These are phyloP conservation scores for Boechera stricta DNA, from an alignment of 345 rosid species.

Conservation along the genomic window DNA sequence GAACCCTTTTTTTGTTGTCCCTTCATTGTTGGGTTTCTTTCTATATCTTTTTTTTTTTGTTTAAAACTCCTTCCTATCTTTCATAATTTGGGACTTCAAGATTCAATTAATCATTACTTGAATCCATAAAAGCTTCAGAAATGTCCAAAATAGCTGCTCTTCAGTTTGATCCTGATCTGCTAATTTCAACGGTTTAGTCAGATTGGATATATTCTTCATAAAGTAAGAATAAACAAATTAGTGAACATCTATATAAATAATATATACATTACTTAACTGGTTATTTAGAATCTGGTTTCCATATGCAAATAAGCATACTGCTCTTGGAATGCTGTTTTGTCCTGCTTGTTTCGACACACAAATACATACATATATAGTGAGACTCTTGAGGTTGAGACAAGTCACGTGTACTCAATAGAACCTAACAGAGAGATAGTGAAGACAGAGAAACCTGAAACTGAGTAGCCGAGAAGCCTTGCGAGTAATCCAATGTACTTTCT, in stretches of 20 bases:
- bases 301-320: conserved; percentile 40
- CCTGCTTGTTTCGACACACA: conserved; percentile 33
- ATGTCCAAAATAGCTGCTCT: conserved; percentile 34
- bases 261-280: conserved; percentile 21
- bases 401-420: conserved; percentile 35
- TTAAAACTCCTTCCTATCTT: neutral
- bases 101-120: conserved; percentile 21
- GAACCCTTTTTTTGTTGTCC: neutral
- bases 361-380: conserved; percentile 11
- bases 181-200: conserved; percentile 16
- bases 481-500: conserved; percentile 63
- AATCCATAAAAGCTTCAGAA: conserved; percentile 33
- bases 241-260: neutral
- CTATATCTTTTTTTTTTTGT: neutral
- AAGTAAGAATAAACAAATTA: conserved; percentile 28
- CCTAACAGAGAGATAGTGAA: conserved; percentile 9
- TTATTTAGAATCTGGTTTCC: conserved; percentile 34
- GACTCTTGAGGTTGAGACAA: conserved; percentile 34
- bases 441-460: conserved; percentile 59
- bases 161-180: conserved; percentile 16
- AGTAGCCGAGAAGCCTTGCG: conserved; percentile 73
- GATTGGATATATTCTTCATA: neutral
- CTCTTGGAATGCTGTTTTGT: conserved; percentile 38
- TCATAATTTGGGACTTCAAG: neutral
- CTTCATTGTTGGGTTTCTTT: conserved; percentile 2